Base-by-base conservation (phyloP, 345 rosid species). In the Ricinus communis region DNA sequence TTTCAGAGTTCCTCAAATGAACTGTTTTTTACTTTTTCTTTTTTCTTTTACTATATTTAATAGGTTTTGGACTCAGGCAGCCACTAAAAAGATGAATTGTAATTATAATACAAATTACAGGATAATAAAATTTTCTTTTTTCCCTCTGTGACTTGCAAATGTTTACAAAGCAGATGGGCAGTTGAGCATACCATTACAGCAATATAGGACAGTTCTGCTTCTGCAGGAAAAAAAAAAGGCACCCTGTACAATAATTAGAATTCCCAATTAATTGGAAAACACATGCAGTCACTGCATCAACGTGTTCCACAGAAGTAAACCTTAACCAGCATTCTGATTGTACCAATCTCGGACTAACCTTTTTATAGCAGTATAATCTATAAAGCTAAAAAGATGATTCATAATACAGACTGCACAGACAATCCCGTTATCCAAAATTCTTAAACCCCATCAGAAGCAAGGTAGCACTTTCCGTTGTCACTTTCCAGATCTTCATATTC, bases 391-490 rank as follows among this genome's bases (percentile, higher is more conserved):
- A 58, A 13, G 18, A 43, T 43, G 38, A 45, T 57, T 56, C 40
- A 38, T 54, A 33, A 47, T 53, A 8, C 5, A 27, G 8, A 43
- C 12, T 28, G 13, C 0, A n/a, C n/a, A 54, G 56, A 16, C 33
- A 58, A 43, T 43, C 5, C 18, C 61, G 70, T 69, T 62, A 22
- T 55, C 75, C 51, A 60, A 62, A 59, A 70, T 81, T 69, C 73
- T 76, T 71, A 73, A 72, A 74, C 82, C 77, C 65, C 62, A 30
- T 40, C 24, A 31, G 74, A 85, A 83, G 91, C 85, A 87, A 87
- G 82, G 88, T 77, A 83, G n/a, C 69, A 76, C 54, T 36, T 52
- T 71, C 8, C 18, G 1, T 13, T 58, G 62, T 31, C 51, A 38
- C 27, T 69, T 79, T 77, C 71, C 67, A 22, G n/a, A n/a, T n/a